Evolutionary conservation across 176 grass and related monocot species (phyloP).

Genomic region (Avena sativa): DNA sequence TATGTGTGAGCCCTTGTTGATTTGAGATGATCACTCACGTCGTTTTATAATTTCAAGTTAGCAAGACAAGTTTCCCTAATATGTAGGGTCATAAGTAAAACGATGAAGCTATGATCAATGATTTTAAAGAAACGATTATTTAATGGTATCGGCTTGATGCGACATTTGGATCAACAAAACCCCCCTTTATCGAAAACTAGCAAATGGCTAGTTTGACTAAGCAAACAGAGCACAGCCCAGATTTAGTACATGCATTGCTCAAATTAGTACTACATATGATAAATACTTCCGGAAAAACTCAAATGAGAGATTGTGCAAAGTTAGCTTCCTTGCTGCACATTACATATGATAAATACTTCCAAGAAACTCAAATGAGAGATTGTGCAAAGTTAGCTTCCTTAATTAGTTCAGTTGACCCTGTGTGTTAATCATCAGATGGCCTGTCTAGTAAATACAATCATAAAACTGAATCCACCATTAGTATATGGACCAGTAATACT

Average conservation of each 20-base stretch:
- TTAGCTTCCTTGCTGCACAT: too few species aligned
- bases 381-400: background rate
- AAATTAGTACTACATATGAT: background rate
- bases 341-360: background rate
- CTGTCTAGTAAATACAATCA: too few species aligned
- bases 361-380: background rate
- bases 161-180: background rate
- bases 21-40: too few species aligned
- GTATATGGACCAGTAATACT: too few species aligned
- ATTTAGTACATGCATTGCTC: background rate
- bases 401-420: too few species aligned
- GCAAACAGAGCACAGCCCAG: background rate
- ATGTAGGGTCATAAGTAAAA: too few species aligned
- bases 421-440: too few species aligned
- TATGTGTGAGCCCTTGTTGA: too few species aligned
- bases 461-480: too few species aligned
- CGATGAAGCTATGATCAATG: too few species aligned
- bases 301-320: background rate
- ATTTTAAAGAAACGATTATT: background rate
- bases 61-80: too few species aligned
- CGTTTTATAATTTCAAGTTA: too few species aligned
- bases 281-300: background rate
- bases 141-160: background rate
- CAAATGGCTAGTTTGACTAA: background rate
- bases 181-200: background rate